Conservation (phyloP, 345 rosid genomes). For the Lepidium africanum region DNA sequence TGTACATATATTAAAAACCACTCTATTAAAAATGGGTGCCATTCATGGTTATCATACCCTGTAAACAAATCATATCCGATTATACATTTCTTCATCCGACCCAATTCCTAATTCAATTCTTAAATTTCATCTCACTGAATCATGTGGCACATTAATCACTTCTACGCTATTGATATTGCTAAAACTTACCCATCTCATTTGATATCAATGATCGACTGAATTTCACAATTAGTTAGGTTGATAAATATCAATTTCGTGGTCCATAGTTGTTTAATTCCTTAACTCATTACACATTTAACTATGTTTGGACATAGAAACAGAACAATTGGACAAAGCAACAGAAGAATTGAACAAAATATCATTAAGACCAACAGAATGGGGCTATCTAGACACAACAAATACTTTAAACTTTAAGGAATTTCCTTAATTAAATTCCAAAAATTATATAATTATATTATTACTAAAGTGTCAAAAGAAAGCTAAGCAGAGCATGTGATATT, state of each 20-base stretch:
- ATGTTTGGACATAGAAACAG: constrained; percentile 9
- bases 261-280: neutral
- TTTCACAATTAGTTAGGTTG: constrained; percentile 2
- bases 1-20: too few species aligned
- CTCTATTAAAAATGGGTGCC: too few species aligned
- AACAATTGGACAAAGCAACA: too few species aligned
- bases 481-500: constrained; percentile 28
- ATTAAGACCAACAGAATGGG: constrained; percentile 17
- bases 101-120: too few species aligned
- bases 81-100: too few species aligned
- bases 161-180: neutral
- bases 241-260: neutral
- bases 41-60: too few species aligned
- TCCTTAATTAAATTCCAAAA: neutral
- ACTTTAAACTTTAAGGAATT: neutral
- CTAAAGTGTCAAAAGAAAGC: constrained; percentile 13
- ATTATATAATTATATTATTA: neutral
- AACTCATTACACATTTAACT: neutral
- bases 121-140: too few species aligned
- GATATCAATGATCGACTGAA: neutral
- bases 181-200: neutral
- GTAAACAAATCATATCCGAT: too few species aligned
- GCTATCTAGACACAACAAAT: constrained; percentile 8
- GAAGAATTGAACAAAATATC: constrained; percentile 4
- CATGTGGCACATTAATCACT: neutral